These are phyloP conservation scores for Auxenochlorella protothecoides DNA, from an alignment of 139 green algal genomes.

Conservation along the genomic window DNA sequence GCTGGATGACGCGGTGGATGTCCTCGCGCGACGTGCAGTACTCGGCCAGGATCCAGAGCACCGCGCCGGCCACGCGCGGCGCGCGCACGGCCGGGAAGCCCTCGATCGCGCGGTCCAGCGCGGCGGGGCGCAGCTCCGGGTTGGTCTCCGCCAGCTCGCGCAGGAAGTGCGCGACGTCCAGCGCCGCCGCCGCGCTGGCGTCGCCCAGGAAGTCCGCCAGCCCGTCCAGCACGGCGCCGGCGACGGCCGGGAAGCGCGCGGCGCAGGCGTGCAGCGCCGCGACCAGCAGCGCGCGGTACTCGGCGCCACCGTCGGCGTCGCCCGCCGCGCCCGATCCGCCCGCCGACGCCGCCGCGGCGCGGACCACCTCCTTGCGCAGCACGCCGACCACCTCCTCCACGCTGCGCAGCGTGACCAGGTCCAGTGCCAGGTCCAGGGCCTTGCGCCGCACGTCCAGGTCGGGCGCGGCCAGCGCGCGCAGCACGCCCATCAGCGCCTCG, in stretches of 20 bases:
- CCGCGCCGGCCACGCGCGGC: slow-evolving; percentile 70
- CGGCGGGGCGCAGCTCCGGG: slow-evolving; percentile 59
- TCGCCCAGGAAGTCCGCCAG: slow-evolving; percentile 98
- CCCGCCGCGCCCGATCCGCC: slow-evolving; percentile 26
- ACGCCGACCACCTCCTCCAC: slow-evolving; percentile 82
- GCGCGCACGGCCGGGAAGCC: slow-evolving; percentile 75
- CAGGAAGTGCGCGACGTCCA: slow-evolving; percentile 67
- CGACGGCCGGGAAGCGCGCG: slow-evolving; percentile 91
- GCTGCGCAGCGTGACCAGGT: slow-evolving; percentile 83
- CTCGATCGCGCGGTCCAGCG: slow-evolving; percentile 82
- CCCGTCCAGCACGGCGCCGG: slow-evolving; percentile 80
- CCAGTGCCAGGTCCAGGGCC: slow-evolving; percentile 87
- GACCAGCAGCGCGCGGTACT: slow-evolving; percentile 93
- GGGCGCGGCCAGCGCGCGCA: slow-evolving; percentile 79
- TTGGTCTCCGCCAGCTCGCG: slow-evolving; percentile 96
- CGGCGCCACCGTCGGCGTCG: slow-evolving; percentile 25
- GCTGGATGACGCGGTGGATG: slow-evolving; percentile 48
- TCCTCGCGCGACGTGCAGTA: slow-evolving; percentile 62
- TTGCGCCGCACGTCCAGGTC: slow-evolving; percentile 94
- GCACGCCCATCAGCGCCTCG: slow-evolving; percentile 94
- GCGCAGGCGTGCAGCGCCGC: slow-evolving; percentile 89
- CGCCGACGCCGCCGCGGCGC: slow-evolving; percentile 25
- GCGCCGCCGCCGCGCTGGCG: slow-evolving; percentile 65
- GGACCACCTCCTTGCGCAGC: slow-evolving; percentile 94
- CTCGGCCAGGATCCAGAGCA: slow-evolving; percentile 92